Evolutionary conservation across 495 filamentous ascomycete species (phyloP).

Genomic region (Collariella sp.): DNA sequence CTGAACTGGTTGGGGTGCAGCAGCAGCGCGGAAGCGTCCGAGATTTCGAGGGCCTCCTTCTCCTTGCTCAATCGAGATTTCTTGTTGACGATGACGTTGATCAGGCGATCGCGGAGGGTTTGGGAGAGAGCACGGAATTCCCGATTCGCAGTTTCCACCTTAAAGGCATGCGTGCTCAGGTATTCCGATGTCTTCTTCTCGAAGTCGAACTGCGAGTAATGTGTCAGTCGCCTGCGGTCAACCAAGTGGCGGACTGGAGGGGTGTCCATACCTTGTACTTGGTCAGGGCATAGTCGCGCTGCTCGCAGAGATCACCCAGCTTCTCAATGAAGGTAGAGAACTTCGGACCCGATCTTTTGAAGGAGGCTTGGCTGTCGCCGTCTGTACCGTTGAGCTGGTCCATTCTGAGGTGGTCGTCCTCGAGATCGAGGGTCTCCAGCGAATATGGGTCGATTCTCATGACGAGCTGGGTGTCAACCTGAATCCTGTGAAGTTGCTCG

Average conservation of each 20-base stretch:
- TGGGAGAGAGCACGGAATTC: conserved; percentile 69
- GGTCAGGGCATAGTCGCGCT: conserved; percentile 69
- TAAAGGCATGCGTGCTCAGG: conserved; percentile 47
- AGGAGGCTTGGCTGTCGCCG: conserved; percentile 43
- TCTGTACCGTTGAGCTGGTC: conserved; percentile 46
- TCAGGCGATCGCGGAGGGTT: conserved; percentile 77
- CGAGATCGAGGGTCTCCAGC: conserved; percentile 59
- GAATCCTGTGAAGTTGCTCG: conserved; percentile 77
- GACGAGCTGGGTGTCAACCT: conserved; percentile 82
- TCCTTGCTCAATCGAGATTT: conserved; percentile 71
- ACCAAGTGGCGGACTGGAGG: neutral
- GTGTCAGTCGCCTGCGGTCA: conserved; percentile 11
- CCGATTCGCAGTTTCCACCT: conserved; percentile 65
- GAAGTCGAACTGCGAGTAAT: conserved; percentile 40
- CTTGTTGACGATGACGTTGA: conserved; percentile 66
- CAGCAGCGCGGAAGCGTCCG: conserved; percentile 78
- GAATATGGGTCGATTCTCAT: conserved; percentile 72
- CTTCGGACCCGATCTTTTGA: conserved; percentile 64
- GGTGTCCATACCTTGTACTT: conserved; percentile 57
- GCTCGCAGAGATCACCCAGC: conserved; percentile 76
- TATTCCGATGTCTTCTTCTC: conserved; percentile 47
- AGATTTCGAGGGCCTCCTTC: conserved; percentile 80
- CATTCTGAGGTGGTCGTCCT: conserved; percentile 57
- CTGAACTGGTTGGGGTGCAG: conserved; percentile 90
- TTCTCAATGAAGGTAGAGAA: conserved; percentile 75